Base-by-base conservation (phyloP, 2,329 filamentous ascomycete genomes). In the Microdochium bolleyi region DNA sequence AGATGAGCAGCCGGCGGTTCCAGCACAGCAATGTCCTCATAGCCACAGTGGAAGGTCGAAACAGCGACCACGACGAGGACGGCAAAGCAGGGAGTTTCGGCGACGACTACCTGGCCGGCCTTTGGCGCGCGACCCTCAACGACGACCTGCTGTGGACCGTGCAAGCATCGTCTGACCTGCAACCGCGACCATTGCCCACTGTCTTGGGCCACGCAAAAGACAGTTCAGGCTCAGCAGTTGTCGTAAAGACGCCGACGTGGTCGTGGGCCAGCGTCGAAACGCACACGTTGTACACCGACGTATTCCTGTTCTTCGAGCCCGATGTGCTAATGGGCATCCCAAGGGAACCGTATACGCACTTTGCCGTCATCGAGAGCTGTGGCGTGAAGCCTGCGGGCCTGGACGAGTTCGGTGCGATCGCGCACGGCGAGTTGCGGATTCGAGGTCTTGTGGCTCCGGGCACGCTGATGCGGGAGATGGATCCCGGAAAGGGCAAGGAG, bases 211-310 rank as follows among this genome's bases (percentile, higher is more conserved):
- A 22, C 48, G 10, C 24, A 3, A 10, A 16, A 21, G 24, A 55
- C 41, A 49, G 50, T 27, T 41, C n/a, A 37, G 7, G 19, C 49
- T 30, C 37, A n/a, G n/a, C 48, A 10, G 8, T 9, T 10, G 24
- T 25, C 7, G 21, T 9, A 22, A 44, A 16, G 13, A 53, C 54
- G 1, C 56, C 53, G 14, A 50, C 51, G 1, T 57, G 56, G 56
- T 56, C 54, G 3, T 57, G 56, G 54, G 56, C 54, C 27, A 56
- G 56, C 34, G 51, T 56, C 14, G 37, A 52, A 9, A 21, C 49
- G 4, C 22, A 34, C 19, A 49, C 54, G 3, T 24, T 21, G 2
- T 53, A 55, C 44, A 52, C 19, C 14, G 54, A 57, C 34, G 50
- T 24, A 27, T 52, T 55, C 11, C 19, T 52, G 2, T 53, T 48